Evolutionary conservation across 2,329 filamentous ascomycete genomes (phyloP), one percentile per base, ranked within the genome.

Genomic region (Fusarium sarcochroum): DNA sequence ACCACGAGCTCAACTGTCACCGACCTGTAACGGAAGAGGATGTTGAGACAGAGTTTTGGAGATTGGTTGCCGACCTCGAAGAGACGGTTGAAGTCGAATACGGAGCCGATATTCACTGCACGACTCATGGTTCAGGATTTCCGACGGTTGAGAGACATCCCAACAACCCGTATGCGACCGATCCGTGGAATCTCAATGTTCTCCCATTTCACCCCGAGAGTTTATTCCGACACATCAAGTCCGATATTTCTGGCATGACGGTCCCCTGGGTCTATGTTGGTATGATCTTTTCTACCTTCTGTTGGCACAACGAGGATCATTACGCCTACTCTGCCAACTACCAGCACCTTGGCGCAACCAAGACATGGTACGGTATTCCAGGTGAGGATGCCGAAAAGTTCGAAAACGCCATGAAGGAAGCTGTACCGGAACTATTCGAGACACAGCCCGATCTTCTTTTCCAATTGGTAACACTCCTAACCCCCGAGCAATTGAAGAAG

Each of bases 261-360:
- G 95, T 99, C 9, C 96, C 96, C 1, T 99, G 96, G 96, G 89
- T 99, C 5, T 99, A 99, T 76, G 96, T 99, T 6, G 96, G 96
- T 65, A 99, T 99, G 96, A 97, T 97, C 38, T 99, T 99, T 78
- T 99, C 96, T 0, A 98, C 96, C 0, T 99, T 99, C 76, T 99
- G 96, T 80, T 99, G 96, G 96, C 96, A 99, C 78, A 98, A 97
- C 68, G 96, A 99, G 76, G 96, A 99, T 75, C 96, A 99, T 76
- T 98, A 97, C 77, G 91, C 96, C 3, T 99, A 98, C 77, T 99
- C 96, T 1, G 92, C 96, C 52, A 99, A 99, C 72, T 99, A 98
- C 74, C 96, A 99, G 78, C 96, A 99, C 75, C 97, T 99, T 74
- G 96, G 96, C 11, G 94, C 94, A 2, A 99, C 96, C 3, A 99